Percentiles rank a stretch among this genome's conserved stretches.
Conservation (phyloP, 2,329 filamentous ascomycete species). For the Trichoderma sp. region DNA sequence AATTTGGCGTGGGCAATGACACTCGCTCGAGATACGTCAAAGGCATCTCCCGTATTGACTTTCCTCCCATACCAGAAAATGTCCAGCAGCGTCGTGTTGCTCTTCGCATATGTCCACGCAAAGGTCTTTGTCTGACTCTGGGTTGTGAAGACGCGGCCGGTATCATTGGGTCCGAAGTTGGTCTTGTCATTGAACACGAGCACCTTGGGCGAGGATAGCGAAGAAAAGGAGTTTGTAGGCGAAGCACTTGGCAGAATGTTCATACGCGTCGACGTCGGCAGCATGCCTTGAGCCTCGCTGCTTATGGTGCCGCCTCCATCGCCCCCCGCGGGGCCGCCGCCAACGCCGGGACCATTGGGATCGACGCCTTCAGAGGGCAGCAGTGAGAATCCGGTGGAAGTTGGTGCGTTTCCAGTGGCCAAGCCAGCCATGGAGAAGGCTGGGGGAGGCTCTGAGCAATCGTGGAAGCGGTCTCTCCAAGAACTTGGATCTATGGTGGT, state of each 20-base stretch:
- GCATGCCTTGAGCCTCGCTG: not conserved
- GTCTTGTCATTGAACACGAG: constrained; percentile 14
- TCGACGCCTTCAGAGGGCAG: not conserved
- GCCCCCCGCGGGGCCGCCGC: not conserved
- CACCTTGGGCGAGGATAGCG: constrained; percentile 1
- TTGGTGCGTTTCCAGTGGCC: not conserved
- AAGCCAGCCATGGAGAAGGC: constrained; percentile 8
- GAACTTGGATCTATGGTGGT: not conserved
- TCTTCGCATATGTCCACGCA: constrained; percentile 1
- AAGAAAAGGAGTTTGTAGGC: not conserved
- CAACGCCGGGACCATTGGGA: not conserved
- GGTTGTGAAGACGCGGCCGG: constrained; percentile 4
- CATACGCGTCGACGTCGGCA: not conserved
- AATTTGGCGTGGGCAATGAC: constrained; percentile 8
- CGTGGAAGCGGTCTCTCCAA: not conserved
- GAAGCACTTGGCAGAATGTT: not conserved
- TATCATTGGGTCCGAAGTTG: constrained; percentile 1
- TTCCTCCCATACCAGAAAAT: constrained; percentile 20
- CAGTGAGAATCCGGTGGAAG: constrained; percentile 4
- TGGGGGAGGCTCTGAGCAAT: not conserved
- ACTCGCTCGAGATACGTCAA: constrained; percentile 2
- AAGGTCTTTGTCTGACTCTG: not conserved
- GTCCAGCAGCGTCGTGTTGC: not conserved
- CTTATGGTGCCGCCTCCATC: not conserved
- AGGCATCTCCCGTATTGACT: not conserved